These are phyloP conservation scores for Epichloe sp. DNA, from an alignment of 2,329 filamentous ascomycete species.

Conservation along the genomic window DNA sequence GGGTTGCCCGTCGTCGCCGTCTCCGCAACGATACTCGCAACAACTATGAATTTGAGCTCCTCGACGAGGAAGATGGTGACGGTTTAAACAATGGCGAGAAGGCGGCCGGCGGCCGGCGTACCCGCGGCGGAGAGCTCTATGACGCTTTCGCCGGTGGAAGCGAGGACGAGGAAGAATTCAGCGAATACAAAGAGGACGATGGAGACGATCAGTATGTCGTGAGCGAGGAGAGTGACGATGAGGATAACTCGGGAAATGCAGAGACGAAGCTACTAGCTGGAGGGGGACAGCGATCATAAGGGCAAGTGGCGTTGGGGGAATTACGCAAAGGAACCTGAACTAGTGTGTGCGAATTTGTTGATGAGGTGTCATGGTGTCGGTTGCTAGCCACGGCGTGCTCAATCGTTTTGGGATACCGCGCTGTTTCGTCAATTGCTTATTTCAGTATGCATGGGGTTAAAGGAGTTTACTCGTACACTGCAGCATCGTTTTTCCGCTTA, in stretches of 20 bases:
- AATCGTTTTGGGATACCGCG: not conserved
- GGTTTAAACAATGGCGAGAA: conserved; percentile 36
- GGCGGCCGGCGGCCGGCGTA: conserved; percentile 32
- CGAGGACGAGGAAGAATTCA: conserved; percentile 43
- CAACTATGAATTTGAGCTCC: conserved; percentile 87
- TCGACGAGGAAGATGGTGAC: conserved; percentile 67
- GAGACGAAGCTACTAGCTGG: conserved; percentile 14
- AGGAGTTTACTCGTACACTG: not conserved
- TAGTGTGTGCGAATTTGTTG: too few relatives aligned
- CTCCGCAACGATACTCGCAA: conserved; percentile 63
- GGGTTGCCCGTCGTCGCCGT: conserved; percentile 63
- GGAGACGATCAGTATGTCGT: conserved; percentile 34
- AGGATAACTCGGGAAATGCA: conserved; percentile 18
- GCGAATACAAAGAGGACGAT: conserved; percentile 24
- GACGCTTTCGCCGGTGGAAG: conserved; percentile 90
- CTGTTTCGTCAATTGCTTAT: not conserved
- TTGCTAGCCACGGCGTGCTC: not conserved
- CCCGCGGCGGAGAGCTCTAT: conserved; percentile 78
- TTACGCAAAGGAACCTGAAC: not conserved
- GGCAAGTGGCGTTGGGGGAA: not conserved
- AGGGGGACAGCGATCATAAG: conserved; percentile 5
- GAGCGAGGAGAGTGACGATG: conserved; percentile 32
- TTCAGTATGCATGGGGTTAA: not conserved
- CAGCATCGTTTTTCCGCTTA: not conserved
- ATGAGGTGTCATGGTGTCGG: not conserved